Base-by-base conservation (phyloP, 768 basidiomycete genomes). In the Botryobasidium botryosum region DNA sequence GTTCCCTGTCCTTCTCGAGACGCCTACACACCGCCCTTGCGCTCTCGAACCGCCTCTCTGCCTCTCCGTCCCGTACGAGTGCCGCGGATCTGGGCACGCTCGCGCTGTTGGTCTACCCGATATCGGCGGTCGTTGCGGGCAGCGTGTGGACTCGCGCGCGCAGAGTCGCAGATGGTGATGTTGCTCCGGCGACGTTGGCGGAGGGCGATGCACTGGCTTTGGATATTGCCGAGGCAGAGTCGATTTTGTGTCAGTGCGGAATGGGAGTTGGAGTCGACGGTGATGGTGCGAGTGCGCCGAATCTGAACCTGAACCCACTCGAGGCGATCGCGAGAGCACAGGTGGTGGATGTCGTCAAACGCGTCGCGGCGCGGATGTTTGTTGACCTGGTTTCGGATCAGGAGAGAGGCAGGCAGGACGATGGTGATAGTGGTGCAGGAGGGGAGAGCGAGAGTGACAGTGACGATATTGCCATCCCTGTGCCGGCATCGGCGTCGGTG, bases 21-120 rank as follows among this genome's bases (percentile, higher is more conserved):
- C 40, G 40, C 13, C 40, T 42, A 8, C 23, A 42, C 27, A 13
- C 29, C 40, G 51, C 60, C 66, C 47, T 65, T 77, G 51, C 64
- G 67, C 3, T 62, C 61, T 31, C 59, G 61, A n/a, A n/a, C n/a
- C n/a, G n/a, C 44, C 57, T 65, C 23, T 62, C 66, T 5, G 57
- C 62, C 41, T 62, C 40, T 8, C 23, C 40, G 40, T 63, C 40
- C 57, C 61, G 23, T 58, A 64, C 0, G 60, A 33, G 67, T 2
- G 59, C 71, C 3, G 61, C 63, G 13, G 70, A 78, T 43, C 59
- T 75, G 18, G 65, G 66, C 4, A 77, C 77, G 0, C 65, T 77
- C 23, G 70, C 79, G 0, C 61, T 82, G 17, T 64, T 74, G 35
- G 56, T 74, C 10, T 64, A 64, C n/a, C 62, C 67, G 10, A 51